Evolutionary conservation across 371 early-diverging fungal genomes (phyloP).

Genomic region (Mucor piriformis): DNA sequence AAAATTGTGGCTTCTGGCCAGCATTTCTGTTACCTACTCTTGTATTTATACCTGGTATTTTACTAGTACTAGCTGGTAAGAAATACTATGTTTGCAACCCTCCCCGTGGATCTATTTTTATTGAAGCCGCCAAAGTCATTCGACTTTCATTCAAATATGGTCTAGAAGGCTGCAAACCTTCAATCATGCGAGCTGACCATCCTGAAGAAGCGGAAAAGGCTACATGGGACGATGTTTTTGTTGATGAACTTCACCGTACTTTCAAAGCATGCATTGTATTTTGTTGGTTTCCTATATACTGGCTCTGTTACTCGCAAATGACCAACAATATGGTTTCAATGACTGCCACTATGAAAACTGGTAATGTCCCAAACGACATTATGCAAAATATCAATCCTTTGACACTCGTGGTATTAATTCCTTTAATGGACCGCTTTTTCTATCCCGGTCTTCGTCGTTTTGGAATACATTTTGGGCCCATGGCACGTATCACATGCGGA

Average conservation of each 20-base stretch:
- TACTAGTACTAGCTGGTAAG: conserved; percentile 62
- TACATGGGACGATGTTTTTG: conserved; percentile 77
- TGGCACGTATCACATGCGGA: conserved; percentile 73
- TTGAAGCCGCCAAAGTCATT: conserved; percentile 46
- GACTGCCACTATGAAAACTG: conserved; percentile 71
- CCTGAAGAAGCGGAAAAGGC: conserved; percentile 39
- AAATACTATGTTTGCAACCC: conserved; percentile 60
- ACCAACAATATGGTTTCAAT: conserved; percentile 75
- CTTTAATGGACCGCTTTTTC: conserved; percentile 68
- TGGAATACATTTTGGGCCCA: conserved; percentile 71
- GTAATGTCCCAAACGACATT: conserved; percentile 66
- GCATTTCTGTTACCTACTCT: conserved; percentile 73
- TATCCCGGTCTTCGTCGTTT: conserved; percentile 70
- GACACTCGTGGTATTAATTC: conserved; percentile 69
- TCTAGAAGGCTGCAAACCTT: conserved; percentile 46
- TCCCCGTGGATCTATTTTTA: conserved; percentile 63
- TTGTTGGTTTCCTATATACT: conserved; percentile 76
- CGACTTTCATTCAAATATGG: conserved; percentile 36
- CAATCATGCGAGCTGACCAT: conserved; percentile 23
- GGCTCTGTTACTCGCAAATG: conserved; percentile 81
- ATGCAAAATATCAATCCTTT: conserved; percentile 69
- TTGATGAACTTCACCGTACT: conserved; percentile 68
- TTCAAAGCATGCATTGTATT: conserved; percentile 75
- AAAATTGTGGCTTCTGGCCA: conserved; percentile 63
- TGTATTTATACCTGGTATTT: conserved; percentile 69